Evolutionary conservation across 2,329 filamentous ascomycete species (phyloP), one percentile per base, ranked within the genome.

Genomic region (Onygena corvina): DNA sequence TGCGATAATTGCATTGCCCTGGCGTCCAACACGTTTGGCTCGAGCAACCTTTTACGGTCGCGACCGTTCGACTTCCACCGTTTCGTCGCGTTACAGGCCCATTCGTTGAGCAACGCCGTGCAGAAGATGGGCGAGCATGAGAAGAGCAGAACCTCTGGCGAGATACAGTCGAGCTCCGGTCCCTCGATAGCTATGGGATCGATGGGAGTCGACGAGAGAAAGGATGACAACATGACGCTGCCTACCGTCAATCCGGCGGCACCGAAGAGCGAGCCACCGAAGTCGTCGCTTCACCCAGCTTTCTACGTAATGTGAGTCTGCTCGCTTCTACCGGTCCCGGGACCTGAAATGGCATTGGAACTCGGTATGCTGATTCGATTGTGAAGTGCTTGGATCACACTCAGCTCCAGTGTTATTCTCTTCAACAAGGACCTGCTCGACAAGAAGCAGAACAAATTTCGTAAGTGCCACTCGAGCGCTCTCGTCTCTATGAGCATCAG

Each of bases 341-440:
- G 21, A 21, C 29, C n/a, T n/a, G n/a, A n/a, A n/a, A n/a, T n/a
- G n/a, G n/a, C n/a, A n/a, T n/a, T n/a, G n/a, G n/a, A n/a, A n/a
- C n/a, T n/a, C n/a, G 23, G 8, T 12, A 18, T 35, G 29, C 40
- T 45, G 31, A 46, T 12, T 3, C 14, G 11, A 18, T 23, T 29
- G 12, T 38, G 47, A 67, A 94, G 89, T 60, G 75, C 81, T 59
- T 98, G 92, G 92, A 96, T 98, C 64, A 74, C 81, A 52, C 76
- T 95, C 67, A 94, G 86, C 63, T 94, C 88, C 36, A 86, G 84
- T 60, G 88, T 96, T 64, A 98, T 98, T 66, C 76, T 98, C 54
- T 96, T 95, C 83, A 96, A 98, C 81, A 98, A 98, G 79, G 94
- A 86, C 80, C 87, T 98, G 61, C 77, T 96, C 54, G 82, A 90